Conservation (phyloP, 768 basidiomycete genomes). For the Leccinum disarticulatum region DNA sequence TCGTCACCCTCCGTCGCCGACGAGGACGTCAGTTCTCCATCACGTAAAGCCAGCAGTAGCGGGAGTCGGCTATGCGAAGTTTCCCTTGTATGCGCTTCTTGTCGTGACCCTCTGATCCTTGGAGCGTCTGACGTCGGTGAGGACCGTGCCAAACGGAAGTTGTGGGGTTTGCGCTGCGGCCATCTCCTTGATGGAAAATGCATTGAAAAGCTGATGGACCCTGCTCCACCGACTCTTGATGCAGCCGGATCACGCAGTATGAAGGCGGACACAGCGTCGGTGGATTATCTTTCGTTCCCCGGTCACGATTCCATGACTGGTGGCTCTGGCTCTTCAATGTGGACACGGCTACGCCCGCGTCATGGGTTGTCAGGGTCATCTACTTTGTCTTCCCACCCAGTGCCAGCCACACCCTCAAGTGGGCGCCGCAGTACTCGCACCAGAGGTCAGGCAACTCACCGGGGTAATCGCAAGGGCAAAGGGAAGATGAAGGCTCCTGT, state of each 20-base stretch:
- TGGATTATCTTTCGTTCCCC: not conserved
- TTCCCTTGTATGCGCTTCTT: constrained; percentile 65
- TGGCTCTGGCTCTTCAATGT: constrained; percentile 41
- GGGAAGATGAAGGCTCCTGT: constrained; percentile 36
- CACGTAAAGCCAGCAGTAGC: constrained; percentile 24
- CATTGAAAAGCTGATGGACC: constrained; percentile 55
- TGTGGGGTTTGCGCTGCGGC: constrained; percentile 77
- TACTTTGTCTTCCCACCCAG: constrained; percentile 3
- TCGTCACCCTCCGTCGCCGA: constrained; percentile 34
- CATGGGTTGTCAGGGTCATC: constrained; percentile 17
- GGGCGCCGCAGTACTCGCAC: constrained; percentile 8
- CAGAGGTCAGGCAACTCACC: constrained; percentile 3
- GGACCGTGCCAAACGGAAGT: constrained; percentile 45
- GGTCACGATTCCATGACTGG: constrained; percentile 32
- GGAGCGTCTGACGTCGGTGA: constrained; percentile 47
- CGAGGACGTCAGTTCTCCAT: constrained; percentile 42
- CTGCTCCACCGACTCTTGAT: constrained; percentile 21
- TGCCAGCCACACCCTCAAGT: constrained; percentile 6
- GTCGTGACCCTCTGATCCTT: constrained; percentile 62
- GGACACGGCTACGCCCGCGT: constrained; percentile 59
- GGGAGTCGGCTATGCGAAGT: constrained; percentile 32
- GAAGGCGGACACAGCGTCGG: constrained; percentile 15
- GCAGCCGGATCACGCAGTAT: constrained; percentile 10
- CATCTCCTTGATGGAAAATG: constrained; percentile 82
- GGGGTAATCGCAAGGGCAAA: constrained; percentile 32